Base-by-base conservation (phyloP, 345 rosid species). In the Laguncularia racemosa region DNA sequence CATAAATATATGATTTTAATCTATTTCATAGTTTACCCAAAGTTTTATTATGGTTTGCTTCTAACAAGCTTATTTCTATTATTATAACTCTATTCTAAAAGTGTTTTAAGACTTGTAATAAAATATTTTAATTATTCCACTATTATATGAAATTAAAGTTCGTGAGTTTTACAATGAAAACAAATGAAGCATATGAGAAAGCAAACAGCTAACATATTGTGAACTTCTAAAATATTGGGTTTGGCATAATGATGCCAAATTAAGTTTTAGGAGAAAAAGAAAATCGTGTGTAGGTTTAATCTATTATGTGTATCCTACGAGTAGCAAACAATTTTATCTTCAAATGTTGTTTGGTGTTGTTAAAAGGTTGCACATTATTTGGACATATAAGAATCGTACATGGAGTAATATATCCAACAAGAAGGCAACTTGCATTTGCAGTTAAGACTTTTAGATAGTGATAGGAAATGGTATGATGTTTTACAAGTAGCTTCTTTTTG, bases 401-500 rank as follows among this genome's bases (percentile, higher is more conserved):
- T 53, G 26, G 50, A 2, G 9, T 19, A 12, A 3, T 43, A 3
- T 44, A 59, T 15, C 40, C 19, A 1, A 53, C 65, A 1, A 14
- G 13, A 66, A 54, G 33, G 50, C 38, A 15, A 56, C 65, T 0
- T 66, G 64, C 53, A n/a, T 19, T 16, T 28, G 59, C 54, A 14
- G 7, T 26, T 1, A n/a, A 60, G 65, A 1, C 18, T 66, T 1
- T 16, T 66, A 9, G 55, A 54, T 12, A 60, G 60, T 59, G 65
- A 66, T 44, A 14, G 40, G 9, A 52, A 66, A 44, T 66, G 64
- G 66, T 1, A 3, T 14, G 53, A 54, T 2, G 54, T 53, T 12
- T 12, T 63, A 14, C 9, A 9, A 12, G 67, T 54, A 26, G 67
- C 59, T 1, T 20, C 60, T 3, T 0, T 12, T 10, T 44, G 16